Base-by-base conservation (phyloP, 1,284 basidiomycete genomes). In the Pseudozyma sp. region DNA sequence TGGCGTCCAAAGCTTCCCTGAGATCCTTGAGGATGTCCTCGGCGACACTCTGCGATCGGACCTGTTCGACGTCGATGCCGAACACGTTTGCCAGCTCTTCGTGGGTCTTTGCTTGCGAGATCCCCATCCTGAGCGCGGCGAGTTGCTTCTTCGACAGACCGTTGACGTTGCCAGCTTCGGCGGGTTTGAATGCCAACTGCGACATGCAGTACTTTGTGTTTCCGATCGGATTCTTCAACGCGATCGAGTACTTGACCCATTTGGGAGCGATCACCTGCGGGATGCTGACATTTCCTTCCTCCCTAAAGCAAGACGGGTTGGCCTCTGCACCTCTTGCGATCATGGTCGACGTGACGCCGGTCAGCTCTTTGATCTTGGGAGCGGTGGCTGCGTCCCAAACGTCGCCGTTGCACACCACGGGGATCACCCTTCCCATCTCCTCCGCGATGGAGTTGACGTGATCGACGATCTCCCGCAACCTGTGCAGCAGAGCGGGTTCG, bases 321-420 rank as follows among this genome's bases (percentile, higher is more conserved):
- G 90, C 86, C 85, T 99, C 97, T 7, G 95, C 95, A 0, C 91
- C 93, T 13, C 94, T 91, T 7, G 96, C 97, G 45, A 99, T 92
- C 96, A 99, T 99, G 34, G 94, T 90, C 0, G 93, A 94, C 73
- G 92, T 90, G n/a, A 93, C 94, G 24, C 92, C 92, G 1, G 79
- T 82, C 2, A 57, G 85, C 60, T 88, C 86, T 63, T 91, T 89
- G 63, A 97, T 89, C 46, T 89, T 87, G 61, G 90, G 89, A 53
- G 92, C 92, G 79, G 96, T 94, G 63, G 90, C 88, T 83, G 88
- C 91, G 1, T 90, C 91, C 55, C 89, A 87, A 72, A 94, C 96
- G 84, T 99, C 96, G 0, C 97, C 97, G 84, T 99, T 99, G 85
- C 93, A 93, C 37, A 94, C 88, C 13, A 99, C 90, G 1, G 94